These are phyloP conservation scores for Grammothele lineata DNA, from an alignment of 768 basidiomycete species.

Conservation along the genomic window DNA sequence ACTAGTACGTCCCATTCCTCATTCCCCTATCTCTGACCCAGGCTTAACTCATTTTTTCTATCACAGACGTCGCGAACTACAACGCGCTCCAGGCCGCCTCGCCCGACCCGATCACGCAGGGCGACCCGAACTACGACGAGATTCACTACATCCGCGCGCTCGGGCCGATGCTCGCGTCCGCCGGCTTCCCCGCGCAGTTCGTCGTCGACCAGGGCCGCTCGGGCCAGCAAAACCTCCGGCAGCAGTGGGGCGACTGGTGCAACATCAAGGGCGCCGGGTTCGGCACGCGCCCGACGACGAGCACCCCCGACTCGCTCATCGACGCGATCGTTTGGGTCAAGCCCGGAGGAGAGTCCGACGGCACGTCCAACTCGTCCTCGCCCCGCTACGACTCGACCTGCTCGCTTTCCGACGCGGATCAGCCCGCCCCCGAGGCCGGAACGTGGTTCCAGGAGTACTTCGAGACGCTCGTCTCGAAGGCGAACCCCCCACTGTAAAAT, in stretches of 20 bases:
- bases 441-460: constrained; percentile 72
- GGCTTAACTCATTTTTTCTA: neutral
- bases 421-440: constrained; percentile 58
- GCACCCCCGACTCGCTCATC: constrained; percentile 49
- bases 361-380: constrained; percentile 52
- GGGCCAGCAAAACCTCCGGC: constrained; percentile 57
- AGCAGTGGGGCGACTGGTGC: constrained; percentile 62
- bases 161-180: constrained; percentile 37
- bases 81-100: constrained; percentile 37
- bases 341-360: constrained; percentile 65
- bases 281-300: constrained; percentile 53
- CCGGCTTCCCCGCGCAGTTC: constrained; percentile 56
- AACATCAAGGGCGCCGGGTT: constrained; percentile 64
- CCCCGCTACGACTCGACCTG: constrained; percentile 49
- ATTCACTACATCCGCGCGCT: constrained; percentile 55
- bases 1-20: constrained; percentile 31
- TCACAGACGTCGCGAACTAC: constrained; percentile 28
- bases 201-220: constrained; percentile 66
- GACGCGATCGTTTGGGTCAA: constrained; percentile 66
- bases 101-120: constrained; percentile 60
- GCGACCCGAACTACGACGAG: constrained; percentile 60
- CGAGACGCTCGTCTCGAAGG: constrained; percentile 46
- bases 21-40: neutral
- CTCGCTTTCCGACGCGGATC: constrained; percentile 46
- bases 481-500: constrained; percentile 47